Percentiles rank a stretch among this genome's conserved stretches.
phyloP scores from a whole-genome alignment of 257 asterid genomes.

The Osmanthus fragrans region DNA sequence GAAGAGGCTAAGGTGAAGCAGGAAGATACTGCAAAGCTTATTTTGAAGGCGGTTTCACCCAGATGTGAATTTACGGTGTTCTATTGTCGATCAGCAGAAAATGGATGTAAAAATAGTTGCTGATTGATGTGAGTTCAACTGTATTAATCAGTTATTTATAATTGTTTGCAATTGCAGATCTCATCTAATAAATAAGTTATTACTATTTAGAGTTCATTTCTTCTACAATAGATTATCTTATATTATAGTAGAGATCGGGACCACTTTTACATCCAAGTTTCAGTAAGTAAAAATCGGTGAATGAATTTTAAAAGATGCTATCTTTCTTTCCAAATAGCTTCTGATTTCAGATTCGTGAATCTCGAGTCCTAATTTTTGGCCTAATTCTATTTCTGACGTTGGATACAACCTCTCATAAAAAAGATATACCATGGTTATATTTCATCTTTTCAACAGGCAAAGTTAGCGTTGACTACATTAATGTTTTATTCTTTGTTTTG shows the following conservation, averaged over 20 bases:
- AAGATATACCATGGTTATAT: too few relatives aligned
- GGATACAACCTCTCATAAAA: too few relatives aligned
- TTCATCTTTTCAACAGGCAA: too few relatives aligned
- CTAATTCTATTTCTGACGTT: too few relatives aligned
- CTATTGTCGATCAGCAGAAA: constrained; percentile 36
- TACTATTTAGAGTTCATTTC: background rate
- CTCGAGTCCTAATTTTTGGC: too few relatives aligned
- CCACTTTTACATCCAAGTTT: background rate
- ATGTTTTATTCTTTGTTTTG: too few relatives aligned
- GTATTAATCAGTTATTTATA: background rate
- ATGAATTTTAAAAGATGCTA: background rate
- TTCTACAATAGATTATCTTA: background rate
- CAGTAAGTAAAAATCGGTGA: background rate
- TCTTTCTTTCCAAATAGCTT: background rate
- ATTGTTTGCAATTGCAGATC: background rate
- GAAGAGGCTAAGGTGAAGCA: constrained; percentile 57
- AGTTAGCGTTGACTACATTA: too few relatives aligned
- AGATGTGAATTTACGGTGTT: constrained; percentile 60
- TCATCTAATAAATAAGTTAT: background rate
- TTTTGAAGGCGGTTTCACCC: constrained; percentile 65
- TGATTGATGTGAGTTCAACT: constrained; percentile 24
- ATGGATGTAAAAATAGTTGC: constrained; percentile 24
- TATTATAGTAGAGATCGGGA: background rate
- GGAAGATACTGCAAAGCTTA: constrained; percentile 62
- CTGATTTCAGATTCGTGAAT: background rate